A percentile compares a stretch with the other conserved stretches of the same genome.
phyloP scores from a whole-genome alignment of 2,329 filamentous ascomycete genomes.

The Penicillium concentricum region DNA sequence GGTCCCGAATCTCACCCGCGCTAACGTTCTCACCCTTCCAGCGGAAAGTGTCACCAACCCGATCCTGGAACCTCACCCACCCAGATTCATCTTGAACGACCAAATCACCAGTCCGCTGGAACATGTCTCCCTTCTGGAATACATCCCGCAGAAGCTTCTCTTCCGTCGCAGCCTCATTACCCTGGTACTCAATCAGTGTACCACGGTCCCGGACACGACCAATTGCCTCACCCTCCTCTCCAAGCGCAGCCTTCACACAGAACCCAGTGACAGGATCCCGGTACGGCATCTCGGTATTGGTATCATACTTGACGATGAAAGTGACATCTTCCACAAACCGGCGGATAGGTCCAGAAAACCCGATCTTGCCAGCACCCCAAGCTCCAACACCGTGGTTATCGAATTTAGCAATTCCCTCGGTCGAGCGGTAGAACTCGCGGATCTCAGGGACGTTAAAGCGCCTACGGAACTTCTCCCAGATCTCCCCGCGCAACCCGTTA shows the following conservation, averaged over 20 bases:
- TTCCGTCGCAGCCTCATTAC: slow-evolving; percentile 44
- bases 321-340: slow-evolving; percentile 44
- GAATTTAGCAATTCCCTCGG: slow-evolving; percentile 48
- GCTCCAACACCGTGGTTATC: slow-evolving; percentile 45
- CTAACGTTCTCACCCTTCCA: slow-evolving; percentile 50
- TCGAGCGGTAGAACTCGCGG: slow-evolving; percentile 50
- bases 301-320: slow-evolving; percentile 45
- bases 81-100: slow-evolving; percentile 42
- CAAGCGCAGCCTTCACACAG: slow-evolving; percentile 37
- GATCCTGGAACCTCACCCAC: slow-evolving; percentile 49
- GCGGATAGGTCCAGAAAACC: slow-evolving; percentile 44
- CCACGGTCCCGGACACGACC: slow-evolving; percentile 43
- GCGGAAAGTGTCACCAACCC: slow-evolving; percentile 40
- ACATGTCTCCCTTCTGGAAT: slow-evolving; percentile 48
- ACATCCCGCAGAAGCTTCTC: slow-evolving; percentile 47
- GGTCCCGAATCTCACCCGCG: slow-evolving; percentile 47
- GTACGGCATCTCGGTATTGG: slow-evolving; percentile 42
- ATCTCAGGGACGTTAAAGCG: slow-evolving; percentile 48
- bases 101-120: slow-evolving; percentile 48
- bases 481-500: slow-evolving; percentile 50
- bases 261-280: slow-evolving; percentile 48
- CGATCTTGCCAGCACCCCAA: slow-evolving; percentile 46
- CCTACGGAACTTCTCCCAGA: slow-evolving; percentile 49
- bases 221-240: slow-evolving; percentile 48
- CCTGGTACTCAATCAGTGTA: slow-evolving; percentile 44